Conservation (phyloP, 129 eudicot genomes). For the Smallanthus sonchifolius region DNA sequence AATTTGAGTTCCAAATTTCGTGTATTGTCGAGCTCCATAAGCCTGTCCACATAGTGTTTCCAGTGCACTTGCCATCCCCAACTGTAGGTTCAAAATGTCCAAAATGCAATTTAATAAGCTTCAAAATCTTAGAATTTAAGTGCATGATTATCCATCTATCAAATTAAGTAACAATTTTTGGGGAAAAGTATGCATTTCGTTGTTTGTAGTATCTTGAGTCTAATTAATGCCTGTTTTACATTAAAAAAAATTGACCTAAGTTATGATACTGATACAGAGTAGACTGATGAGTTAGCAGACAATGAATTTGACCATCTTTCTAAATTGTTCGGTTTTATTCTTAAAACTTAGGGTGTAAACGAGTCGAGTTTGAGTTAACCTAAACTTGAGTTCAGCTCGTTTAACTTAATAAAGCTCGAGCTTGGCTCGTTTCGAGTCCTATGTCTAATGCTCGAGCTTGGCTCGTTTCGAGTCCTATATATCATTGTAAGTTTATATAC, state of each 20-base stretch:
- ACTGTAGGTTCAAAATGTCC: constrained; percentile 33
- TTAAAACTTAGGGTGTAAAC: too few relatives aligned
- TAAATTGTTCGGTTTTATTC: too few relatives aligned
- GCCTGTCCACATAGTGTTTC: constrained; percentile 85
- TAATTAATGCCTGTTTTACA: neutral
- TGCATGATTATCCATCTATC: neutral
- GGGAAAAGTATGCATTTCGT: neutral
- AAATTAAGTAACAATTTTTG: neutral
- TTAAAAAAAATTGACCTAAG: neutral
- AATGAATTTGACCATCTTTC: neutral
- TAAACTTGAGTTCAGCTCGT: too few relatives aligned
- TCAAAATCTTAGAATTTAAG: neutral
- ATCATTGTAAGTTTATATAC: too few relatives aligned
- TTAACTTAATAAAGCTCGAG: too few relatives aligned
- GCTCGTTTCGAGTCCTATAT: too few relatives aligned
- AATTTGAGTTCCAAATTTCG: constrained; percentile 64
- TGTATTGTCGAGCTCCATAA: constrained; percentile 72
- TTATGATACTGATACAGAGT: neutral
- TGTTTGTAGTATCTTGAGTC: neutral
- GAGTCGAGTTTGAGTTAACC: too few relatives aligned
- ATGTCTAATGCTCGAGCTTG: too few relatives aligned
- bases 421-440: too few relatives aligned
- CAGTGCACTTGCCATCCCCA: constrained; percentile 74
- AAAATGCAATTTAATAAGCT: neutral
- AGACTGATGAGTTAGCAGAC: too few relatives aligned